Evolutionary conservation across 345 rosid species (phyloP).

Genomic region (Laguncularia racemosa): DNA sequence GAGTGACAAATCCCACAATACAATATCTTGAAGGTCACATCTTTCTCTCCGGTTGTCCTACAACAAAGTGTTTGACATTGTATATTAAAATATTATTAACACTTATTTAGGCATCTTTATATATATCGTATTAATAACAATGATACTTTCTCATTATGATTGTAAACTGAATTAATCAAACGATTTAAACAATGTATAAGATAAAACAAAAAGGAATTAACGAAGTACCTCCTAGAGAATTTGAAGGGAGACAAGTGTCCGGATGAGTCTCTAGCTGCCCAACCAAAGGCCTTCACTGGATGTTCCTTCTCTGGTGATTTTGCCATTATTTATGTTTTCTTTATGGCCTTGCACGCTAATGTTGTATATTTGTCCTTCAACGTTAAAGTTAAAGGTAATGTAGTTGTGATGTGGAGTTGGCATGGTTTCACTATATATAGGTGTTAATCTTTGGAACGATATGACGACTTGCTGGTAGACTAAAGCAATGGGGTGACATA

Average conservation of each 20-base stretch:
- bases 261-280: slow-evolving; percentile 29
- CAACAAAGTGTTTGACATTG: not conserved
- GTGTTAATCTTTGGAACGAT: no score
- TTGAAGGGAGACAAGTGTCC: slow-evolving; percentile 32
- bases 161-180: slow-evolving; percentile 1
- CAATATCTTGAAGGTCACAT: slow-evolving; percentile 25
- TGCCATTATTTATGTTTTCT: slow-evolving; percentile 2
- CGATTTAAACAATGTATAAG: not conserved
- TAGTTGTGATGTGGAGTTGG: no score
- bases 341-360: no score
- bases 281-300: slow-evolving; percentile 22
- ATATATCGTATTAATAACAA: no score
- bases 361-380: no score
- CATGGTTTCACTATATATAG: no score
- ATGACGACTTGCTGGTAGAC: no score
- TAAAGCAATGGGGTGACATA: no score
- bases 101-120: no score
- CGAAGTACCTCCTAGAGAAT: slow-evolving; percentile 28
- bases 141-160: no score
- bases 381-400: no score
- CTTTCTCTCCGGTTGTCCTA: slow-evolving; percentile 25
- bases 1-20: slow-evolving; percentile 40
- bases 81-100: no score
- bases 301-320: slow-evolving; percentile 19
- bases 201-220: not conserved